Conservation (phyloP, 805 yeast genomes). For the Kluyveromyces starmeri region DNA sequence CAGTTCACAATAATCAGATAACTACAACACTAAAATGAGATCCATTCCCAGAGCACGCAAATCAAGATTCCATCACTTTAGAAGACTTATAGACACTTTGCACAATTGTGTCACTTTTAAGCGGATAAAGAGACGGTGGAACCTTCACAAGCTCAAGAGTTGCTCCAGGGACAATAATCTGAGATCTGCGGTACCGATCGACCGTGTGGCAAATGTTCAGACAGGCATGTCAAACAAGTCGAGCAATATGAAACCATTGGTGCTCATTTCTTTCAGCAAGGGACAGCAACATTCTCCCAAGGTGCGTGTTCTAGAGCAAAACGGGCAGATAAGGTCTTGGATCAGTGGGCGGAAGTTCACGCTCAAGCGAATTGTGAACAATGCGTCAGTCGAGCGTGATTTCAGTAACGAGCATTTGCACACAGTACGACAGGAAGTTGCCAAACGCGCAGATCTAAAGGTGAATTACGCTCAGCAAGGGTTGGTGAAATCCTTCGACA, state of each 20-base stretch:
- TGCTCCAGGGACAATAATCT: constrained; percentile 11
- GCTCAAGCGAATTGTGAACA: constrained; percentile 11
- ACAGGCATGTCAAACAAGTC: constrained; percentile 12
- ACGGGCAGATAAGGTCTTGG: constrained; percentile 14
- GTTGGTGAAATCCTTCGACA: constrained; percentile 16
- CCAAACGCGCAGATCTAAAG: constrained; percentile 23
- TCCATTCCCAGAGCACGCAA: constrained; percentile 27
- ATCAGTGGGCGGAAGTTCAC: constrained; percentile 22
- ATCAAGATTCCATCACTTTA: constrained; percentile 16
- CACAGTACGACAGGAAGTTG: constrained; percentile 16
- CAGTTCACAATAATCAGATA: too few relatives aligned
- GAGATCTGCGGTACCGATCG: constrained; percentile 14
- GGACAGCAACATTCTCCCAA: constrained; percentile 24
- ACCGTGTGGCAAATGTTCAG: constrained; percentile 21
- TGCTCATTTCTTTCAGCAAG: constrained; percentile 23
- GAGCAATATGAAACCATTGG: constrained; percentile 19
- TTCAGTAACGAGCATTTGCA: constrained; percentile 5
- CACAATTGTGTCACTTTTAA: constrained; percentile 14
- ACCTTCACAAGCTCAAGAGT: constrained; percentile 17
- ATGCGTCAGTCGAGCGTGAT: constrained; percentile 17
- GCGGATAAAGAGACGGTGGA: constrained; percentile 17
- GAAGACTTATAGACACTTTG: constrained; percentile 11
- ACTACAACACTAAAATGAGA: too few relatives aligned
- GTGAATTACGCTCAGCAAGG: constrained; percentile 23
- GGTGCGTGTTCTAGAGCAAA: constrained; percentile 18